phyloP scores from a whole-genome alignment of 495 filamentous ascomycete species.

The Aspergillus nidulans region DNA sequence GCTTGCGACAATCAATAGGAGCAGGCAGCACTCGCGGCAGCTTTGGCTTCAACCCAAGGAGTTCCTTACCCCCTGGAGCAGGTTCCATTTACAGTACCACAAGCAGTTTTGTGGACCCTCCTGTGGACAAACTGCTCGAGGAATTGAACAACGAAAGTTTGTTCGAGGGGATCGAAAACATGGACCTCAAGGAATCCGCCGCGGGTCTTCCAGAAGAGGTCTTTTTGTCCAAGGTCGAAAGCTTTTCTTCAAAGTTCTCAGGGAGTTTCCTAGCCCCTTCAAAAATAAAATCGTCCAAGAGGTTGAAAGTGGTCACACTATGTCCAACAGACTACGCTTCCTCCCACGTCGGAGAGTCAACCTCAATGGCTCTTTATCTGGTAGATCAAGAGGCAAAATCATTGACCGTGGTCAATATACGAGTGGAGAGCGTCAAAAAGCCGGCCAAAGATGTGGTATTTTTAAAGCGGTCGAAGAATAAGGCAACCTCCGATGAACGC shows the following conservation, averaged over 20 bases:
- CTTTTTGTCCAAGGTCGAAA: conserved; percentile 67
- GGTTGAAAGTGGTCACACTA: conserved; percentile 61
- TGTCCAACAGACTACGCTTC: conserved; percentile 47
- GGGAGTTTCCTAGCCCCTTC: conserved; percentile 51
- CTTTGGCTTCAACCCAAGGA: conserved; percentile 46
- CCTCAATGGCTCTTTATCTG: conserved; percentile 60
- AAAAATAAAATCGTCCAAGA: conserved; percentile 39
- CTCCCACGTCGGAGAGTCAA: conserved; percentile 25
- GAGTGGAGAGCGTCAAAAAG: conserved; percentile 32
- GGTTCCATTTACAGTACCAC: conserved; percentile 41
- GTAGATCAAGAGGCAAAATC: conserved; percentile 62
- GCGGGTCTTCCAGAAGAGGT: conserved; percentile 71
- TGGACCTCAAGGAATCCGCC: conserved; percentile 66
- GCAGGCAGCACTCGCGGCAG: conserved; percentile 60
- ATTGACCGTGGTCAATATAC: conserved; percentile 63
- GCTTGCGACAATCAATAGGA: conserved; percentile 70
- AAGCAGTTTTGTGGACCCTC: conserved; percentile 58
- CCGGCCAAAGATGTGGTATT: conserved; percentile 28
- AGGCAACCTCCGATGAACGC: conserved; percentile 18
- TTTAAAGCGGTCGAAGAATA: conserved; percentile 28
- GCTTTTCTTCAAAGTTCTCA: conserved; percentile 58
- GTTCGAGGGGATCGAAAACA: conserved; percentile 63
- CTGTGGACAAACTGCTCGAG: conserved; percentile 68
- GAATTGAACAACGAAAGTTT: conserved; percentile 61
- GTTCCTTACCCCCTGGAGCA: conserved; percentile 37